A percentile compares a stretch with the other conserved stretches of the same genome.
Evolutionary conservation across 1,284 basidiomycete species (phyloP).

Genomic region (Agaricales sp.): DNA sequence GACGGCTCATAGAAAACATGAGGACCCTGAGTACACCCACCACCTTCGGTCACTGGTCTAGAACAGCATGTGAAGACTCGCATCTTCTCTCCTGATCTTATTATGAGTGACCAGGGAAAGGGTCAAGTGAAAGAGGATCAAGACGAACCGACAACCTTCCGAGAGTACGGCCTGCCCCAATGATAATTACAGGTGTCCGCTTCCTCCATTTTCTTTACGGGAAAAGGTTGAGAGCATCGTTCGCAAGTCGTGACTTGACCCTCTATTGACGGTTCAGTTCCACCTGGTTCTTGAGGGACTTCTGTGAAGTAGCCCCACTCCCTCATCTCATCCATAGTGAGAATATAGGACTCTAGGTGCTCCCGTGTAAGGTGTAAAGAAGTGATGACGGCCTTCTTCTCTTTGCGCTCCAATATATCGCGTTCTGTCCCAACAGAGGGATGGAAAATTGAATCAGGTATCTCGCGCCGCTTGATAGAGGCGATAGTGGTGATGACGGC

Average conservation of each 20-base stretch:
- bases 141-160: conserved; percentile 46
- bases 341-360: conserved; percentile 46
- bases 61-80: conserved; percentile 62
- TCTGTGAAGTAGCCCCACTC: conserved; percentile 66
- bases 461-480: conserved; percentile 12
- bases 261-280: conserved; percentile 51
- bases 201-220: conserved; percentile 49
- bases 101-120: conserved; percentile 9
- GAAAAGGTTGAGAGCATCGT: conserved; percentile 62
- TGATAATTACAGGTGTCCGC: conserved; percentile 70
- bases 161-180: conserved; percentile 65
- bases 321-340: conserved; percentile 47
- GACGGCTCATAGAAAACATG: conserved; percentile 76
- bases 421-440: conserved; percentile 76
- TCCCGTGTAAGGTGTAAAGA: conserved; percentile 45
- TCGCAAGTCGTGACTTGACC: conserved; percentile 68
- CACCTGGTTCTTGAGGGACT: conserved; percentile 54
- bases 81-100: conserved; percentile 46
- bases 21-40: conserved; percentile 56
- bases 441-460: conserved; percentile 53
- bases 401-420: conserved; percentile 47
- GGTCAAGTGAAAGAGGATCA: conserved; percentile 12
- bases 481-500: conserved; percentile 40
- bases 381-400: conserved; percentile 47
- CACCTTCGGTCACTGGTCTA: conserved; percentile 39